A percentile compares a stretch with the other conserved stretches of the same genome.
Evolutionary conservation across 495 filamentous ascomycete species (phyloP).

Genomic region (Talaromyces wortmannii): DNA sequence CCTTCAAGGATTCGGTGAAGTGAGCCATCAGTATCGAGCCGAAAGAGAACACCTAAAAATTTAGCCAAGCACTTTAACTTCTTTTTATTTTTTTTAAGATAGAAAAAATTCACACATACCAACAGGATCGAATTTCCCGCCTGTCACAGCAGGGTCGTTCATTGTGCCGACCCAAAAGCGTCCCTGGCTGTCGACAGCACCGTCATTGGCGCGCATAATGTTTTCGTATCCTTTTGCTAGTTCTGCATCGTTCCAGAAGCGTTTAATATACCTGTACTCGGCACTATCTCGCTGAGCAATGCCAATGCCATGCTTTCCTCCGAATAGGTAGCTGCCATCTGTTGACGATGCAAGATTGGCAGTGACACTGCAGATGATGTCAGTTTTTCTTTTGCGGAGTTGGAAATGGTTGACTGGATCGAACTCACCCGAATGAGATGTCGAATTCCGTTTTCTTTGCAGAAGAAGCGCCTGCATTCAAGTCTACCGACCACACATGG

Average conservation of each 20-base stretch:
- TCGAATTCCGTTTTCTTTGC: slow-evolving; percentile 62
- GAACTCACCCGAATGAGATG: slow-evolving; percentile 50
- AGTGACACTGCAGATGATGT: slow-evolving; percentile 50
- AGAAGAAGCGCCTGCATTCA: slow-evolving; percentile 56
- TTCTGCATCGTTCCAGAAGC: slow-evolving; percentile 4
- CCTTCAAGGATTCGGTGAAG: slow-evolving; percentile 53
- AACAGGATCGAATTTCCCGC: slow-evolving; percentile 6
- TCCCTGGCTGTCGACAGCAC: slow-evolving; percentile 71
- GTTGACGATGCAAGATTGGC: slow-evolving; percentile 53
- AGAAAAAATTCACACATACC: background rate
- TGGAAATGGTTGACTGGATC: background rate
- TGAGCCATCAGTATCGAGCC: slow-evolving; percentile 54
- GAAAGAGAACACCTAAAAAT: slow-evolving; percentile 51
- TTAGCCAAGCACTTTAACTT: slow-evolving; percentile 23
- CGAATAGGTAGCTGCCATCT: background rate
- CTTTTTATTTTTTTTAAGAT: background rate
- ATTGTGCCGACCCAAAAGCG: slow-evolving; percentile 87
- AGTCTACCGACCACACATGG: slow-evolving; percentile 65
- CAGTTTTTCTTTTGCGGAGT: background rate
- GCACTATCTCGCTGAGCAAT: slow-evolving; percentile 1
- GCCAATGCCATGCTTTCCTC: slow-evolving; percentile 3
- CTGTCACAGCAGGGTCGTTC: slow-evolving; percentile 53
- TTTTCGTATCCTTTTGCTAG: slow-evolving; percentile 7
- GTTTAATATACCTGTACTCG: slow-evolving; percentile 2
- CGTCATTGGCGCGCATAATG: slow-evolving; percentile 70